phyloP scores from a whole-genome alignment of 2,329 filamentous ascomycete species.

The Nigrograna mackinnonii region DNA sequence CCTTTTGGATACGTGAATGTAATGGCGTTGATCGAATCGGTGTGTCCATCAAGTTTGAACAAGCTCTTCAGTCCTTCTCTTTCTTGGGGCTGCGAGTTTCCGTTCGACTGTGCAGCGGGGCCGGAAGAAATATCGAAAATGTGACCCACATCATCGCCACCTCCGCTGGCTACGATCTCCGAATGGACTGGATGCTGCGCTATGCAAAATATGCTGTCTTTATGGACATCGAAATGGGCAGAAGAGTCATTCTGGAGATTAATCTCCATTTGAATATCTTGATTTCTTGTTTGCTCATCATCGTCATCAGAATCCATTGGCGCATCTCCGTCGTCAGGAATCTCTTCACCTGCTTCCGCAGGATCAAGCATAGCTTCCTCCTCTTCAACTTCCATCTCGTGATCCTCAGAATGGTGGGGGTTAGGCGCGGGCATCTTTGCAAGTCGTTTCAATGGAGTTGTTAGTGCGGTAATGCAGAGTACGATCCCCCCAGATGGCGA shows the following conservation, averaged over 20 bases:
- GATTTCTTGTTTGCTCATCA: slow-evolving; percentile 49
- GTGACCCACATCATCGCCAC: slow-evolving; percentile 83
- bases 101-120: slow-evolving; percentile 62
- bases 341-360: slow-evolving; percentile 78
- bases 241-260: slow-evolving; percentile 87
- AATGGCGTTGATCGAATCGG: slow-evolving; percentile 86
- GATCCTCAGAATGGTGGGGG: slow-evolving; percentile 32
- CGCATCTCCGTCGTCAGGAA: slow-evolving; percentile 68
- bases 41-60: slow-evolving; percentile 83
- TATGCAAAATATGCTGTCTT: slow-evolving; percentile 92
- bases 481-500: too few species aligned
- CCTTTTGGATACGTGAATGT: slow-evolving; percentile 82
- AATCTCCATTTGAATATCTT: slow-evolving; percentile 67
- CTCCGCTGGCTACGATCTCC: slow-evolving; percentile 83
- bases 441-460: too few species aligned
- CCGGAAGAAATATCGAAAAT: slow-evolving; percentile 76
- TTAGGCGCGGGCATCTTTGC: slow-evolving; percentile 5
- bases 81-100: slow-evolving; percentile 56
- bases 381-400: slow-evolving; percentile 51
- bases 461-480: too few species aligned
- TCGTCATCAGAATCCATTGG: slow-evolving; percentile 80
- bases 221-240: slow-evolving; percentile 89
- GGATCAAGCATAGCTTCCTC: slow-evolving; percentile 75
- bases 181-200: slow-evolving; percentile 84
- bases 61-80: slow-evolving; percentile 66